Conservation (phyloP, 23 red algal genomes). For the Gracilaria domingensis region DNA sequence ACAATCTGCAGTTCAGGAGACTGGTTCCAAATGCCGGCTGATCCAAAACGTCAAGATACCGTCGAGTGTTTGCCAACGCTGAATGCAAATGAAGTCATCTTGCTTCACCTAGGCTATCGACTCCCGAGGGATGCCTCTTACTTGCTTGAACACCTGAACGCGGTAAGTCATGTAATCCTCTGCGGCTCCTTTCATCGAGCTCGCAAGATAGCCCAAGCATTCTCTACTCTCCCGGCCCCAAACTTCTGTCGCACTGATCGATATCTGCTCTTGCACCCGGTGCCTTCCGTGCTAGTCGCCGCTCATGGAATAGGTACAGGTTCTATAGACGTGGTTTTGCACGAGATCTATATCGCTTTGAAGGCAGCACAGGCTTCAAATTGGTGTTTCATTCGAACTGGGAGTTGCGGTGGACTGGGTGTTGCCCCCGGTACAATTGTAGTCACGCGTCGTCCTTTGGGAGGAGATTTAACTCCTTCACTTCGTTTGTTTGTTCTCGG, state of each 20-base stretch:
- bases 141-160: not conserved
- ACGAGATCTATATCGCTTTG: constrained; percentile 30
- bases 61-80: not conserved
- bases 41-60: not conserved
- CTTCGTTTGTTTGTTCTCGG: constrained; percentile 21
- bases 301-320: constrained; percentile 54
- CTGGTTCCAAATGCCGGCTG: not conserved
- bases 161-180: constrained; percentile 23
- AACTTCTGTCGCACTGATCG: constrained; percentile 60
- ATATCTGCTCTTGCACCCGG: constrained; percentile 27
- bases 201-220: constrained; percentile 7
- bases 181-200: constrained; percentile 47
- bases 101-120: constrained; percentile 52
- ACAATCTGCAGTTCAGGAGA: too few species aligned
- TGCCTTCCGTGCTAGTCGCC: constrained; percentile 27
- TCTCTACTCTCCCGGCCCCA: not conserved
- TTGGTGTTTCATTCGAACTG: constrained; percentile 38
- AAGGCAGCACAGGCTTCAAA: not conserved
- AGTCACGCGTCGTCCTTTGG: constrained; percentile 21
- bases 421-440: constrained; percentile 38
- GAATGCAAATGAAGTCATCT: not conserved
- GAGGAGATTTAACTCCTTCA: not conserved
- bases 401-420: constrained; percentile 42
- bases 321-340: constrained; percentile 50
- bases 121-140: not conserved